phyloP scores from a whole-genome alignment of 805 yeast species.

The Ogataea naganishii region DNA sequence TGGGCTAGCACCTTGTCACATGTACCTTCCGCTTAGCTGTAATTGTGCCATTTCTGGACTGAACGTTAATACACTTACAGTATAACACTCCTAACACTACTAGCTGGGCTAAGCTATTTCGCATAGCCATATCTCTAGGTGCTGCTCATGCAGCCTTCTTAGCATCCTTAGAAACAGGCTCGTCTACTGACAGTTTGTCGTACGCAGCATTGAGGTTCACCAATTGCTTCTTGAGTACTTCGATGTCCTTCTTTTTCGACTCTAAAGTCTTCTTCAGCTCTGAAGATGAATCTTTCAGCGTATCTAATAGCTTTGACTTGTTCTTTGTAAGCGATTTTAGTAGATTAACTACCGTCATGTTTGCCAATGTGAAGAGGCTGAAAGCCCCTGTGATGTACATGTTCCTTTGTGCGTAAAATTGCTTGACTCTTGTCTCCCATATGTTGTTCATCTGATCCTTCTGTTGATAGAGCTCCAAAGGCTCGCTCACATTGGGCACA shows the following conservation, averaged over 20 bases:
- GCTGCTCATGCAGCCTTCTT: not conserved
- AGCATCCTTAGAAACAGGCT: not conserved
- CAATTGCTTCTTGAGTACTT: constrained; percentile 29
- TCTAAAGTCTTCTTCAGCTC: too few species aligned
- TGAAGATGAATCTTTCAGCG: constrained; percentile 5
- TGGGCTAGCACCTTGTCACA: too few species aligned
- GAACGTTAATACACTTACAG: too few species aligned
- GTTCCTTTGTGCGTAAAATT: constrained; percentile 50
- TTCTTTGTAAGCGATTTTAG: constrained; percentile 35
- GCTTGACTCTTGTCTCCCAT: constrained; percentile 31
- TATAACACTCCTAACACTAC: too few species aligned
- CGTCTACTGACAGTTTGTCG: constrained; percentile 23
- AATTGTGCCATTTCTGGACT: too few species aligned
- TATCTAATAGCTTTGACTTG: constrained; percentile 15
- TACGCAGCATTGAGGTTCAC: constrained; percentile 30
- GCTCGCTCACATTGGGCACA: constrained; percentile 21
- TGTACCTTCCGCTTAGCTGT: too few species aligned
- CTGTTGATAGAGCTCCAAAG: too few species aligned
- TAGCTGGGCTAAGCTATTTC: too few species aligned
- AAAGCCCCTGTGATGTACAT: constrained; percentile 49
- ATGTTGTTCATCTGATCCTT: too few species aligned
- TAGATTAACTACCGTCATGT: constrained; percentile 33
- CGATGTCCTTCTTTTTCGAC: constrained; percentile 11
- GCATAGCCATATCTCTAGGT: too few species aligned
- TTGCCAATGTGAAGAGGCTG: constrained; percentile 35